Evolutionary conservation across 2,329 filamentous ascomycete genomes (phyloP).

Genomic region (Fusarium sp.): DNA sequence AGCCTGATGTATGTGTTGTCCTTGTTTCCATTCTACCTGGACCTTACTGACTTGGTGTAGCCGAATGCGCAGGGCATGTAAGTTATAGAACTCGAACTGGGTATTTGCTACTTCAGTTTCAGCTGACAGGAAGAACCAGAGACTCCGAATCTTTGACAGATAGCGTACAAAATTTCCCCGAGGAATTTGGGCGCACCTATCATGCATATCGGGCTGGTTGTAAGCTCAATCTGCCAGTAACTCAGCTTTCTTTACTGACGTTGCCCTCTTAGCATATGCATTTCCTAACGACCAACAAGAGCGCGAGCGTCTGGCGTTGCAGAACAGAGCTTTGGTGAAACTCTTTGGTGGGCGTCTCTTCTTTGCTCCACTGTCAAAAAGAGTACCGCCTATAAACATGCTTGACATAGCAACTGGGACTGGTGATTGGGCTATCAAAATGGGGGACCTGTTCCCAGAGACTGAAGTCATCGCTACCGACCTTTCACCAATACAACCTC

Average conservation of each 20-base stretch:
- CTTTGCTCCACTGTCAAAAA: slow-evolving; percentile 58
- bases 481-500: slow-evolving; percentile 75
- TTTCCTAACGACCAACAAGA: slow-evolving; percentile 61
- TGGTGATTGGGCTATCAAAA: slow-evolving; percentile 74
- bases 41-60: slow-evolving; percentile 42
- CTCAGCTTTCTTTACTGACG: slow-evolving; percentile 11
- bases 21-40: background rate
- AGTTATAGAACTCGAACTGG: slow-evolving; percentile 16
- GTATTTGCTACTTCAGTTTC: background rate
- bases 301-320: slow-evolving; percentile 57
- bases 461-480: slow-evolving; percentile 73
- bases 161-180: slow-evolving; percentile 57
- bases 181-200: slow-evolving; percentile 61
- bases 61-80: slow-evolving; percentile 43
- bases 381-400: slow-evolving; percentile 53
- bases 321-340: slow-evolving; percentile 55
- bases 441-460: slow-evolving; percentile 72
- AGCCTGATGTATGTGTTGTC: slow-evolving; percentile 50
- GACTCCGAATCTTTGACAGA: slow-evolving; percentile 57
- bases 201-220: slow-evolving; percentile 62
- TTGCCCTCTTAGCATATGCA: slow-evolving; percentile 54
- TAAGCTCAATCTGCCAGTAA: slow-evolving; percentile 48
- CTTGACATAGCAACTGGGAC: slow-evolving; percentile 62
- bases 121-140: slow-evolving; percentile 36
- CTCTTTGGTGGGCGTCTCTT: slow-evolving; percentile 57